A percentile compares a stretch with the other conserved stretches of the same genome.
phyloP scores from a whole-genome alignment of 495 filamentous ascomycete genomes.

The Aspergillus indologenus region DNA sequence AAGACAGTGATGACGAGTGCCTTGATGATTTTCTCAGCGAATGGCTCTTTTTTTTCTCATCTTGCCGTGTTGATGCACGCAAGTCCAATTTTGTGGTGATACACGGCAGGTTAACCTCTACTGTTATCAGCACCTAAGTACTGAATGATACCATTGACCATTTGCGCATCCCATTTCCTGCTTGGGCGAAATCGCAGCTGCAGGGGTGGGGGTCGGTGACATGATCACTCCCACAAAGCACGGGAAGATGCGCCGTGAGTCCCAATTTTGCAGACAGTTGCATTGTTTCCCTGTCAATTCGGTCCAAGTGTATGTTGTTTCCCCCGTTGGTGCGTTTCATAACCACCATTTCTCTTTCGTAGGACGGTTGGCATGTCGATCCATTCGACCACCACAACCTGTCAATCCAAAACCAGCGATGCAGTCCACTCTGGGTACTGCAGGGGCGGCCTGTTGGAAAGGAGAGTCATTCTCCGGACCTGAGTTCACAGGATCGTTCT shows the following conservation, averaged over 20 bases:
- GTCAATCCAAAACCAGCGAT: conserved; percentile 56
- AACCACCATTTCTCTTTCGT: neutral
- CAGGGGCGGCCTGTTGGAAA: conserved; percentile 55
- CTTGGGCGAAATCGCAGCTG: neutral
- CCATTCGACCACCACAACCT: neutral
- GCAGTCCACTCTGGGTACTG: conserved; percentile 64
- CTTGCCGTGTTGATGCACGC: conserved; percentile 4
- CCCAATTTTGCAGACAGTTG: neutral
- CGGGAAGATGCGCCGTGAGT: neutral
- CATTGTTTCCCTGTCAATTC: neutral
- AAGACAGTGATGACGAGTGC: conserved; percentile 24
- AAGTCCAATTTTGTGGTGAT: conserved; percentile 5
- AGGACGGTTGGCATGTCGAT: neutral
- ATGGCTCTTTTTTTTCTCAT: conserved; percentile 6
- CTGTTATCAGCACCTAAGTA: neutral
- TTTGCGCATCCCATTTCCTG: neutral
- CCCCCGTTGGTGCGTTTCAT: neutral
- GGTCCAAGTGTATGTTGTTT: neutral
- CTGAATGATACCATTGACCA: neutral
- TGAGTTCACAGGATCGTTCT: conserved; percentile 47
- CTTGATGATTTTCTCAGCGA: conserved; percentile 19
- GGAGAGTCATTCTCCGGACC: conserved; percentile 32
- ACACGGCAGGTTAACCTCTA: neutral
- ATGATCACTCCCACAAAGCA: neutral
- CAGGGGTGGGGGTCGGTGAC: neutral